Evolutionary conservation across 192 early-diverging fungal genomes (phyloP).

Genomic region (Umbelopsis sp.): DNA sequence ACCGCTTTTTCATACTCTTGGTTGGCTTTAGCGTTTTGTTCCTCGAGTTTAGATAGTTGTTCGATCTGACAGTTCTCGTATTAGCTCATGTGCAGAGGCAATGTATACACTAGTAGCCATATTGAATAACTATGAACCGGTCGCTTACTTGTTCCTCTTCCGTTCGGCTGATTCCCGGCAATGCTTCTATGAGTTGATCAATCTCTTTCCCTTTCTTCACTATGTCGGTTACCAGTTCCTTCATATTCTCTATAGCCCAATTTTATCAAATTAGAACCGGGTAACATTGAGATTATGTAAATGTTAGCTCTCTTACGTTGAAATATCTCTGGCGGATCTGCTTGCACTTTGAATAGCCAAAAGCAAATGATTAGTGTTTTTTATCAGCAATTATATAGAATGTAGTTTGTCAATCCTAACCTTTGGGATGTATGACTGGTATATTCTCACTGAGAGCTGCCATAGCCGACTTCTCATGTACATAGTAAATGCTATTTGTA

Average conservation of each 20-base stretch:
- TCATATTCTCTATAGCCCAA: conserved; percentile 38
- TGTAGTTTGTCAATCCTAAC: conserved; percentile 1
- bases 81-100: neutral
- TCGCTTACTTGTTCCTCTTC: conserved; percentile 46
- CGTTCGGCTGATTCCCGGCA: conserved; percentile 48
- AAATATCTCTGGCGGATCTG: conserved; percentile 49
- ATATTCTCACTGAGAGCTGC: conserved; percentile 43
- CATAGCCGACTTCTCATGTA: conserved; percentile 45
- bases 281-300: neutral
- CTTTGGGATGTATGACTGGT: conserved; percentile 46
- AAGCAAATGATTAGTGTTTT: no score
- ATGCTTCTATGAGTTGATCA: conserved; percentile 49
- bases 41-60: conserved; percentile 42
- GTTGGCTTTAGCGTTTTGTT: conserved; percentile 45
- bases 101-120: neutral
- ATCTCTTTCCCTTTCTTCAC: conserved; percentile 57
- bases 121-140: neutral
- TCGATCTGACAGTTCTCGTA: conserved; percentile 25
- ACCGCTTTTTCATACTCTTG: conserved; percentile 49
- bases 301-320: conserved; percentile 32
- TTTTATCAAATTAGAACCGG: neutral
- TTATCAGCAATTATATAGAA: neutral
- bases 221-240: conserved; percentile 54
- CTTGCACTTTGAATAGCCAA: conserved; percentile 34
- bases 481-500: conserved; percentile 57